A percentile compares a stretch with the other conserved stretches of the same genome.
Evolutionary conservation across 1,284 basidiomycete species (phyloP).

Genomic region (Leucoagaricus sp.): DNA sequence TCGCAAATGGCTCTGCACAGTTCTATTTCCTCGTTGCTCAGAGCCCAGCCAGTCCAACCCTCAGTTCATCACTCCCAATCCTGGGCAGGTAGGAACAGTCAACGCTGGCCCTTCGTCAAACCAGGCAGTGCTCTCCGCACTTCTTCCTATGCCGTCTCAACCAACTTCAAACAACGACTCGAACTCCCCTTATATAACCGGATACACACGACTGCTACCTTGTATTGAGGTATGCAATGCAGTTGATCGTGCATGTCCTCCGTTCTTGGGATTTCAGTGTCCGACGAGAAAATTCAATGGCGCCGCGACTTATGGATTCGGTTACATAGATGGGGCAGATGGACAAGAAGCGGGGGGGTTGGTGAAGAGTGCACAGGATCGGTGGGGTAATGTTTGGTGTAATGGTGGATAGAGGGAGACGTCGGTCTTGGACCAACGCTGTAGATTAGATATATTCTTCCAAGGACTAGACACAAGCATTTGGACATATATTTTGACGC

Average conservation of each 20-base stretch:
- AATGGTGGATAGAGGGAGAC: constrained; percentile 41
- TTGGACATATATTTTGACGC: not conserved
- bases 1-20: constrained; percentile 76
- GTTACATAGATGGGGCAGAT: constrained; percentile 61
- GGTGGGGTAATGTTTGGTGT: constrained; percentile 84
- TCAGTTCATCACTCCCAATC: constrained; percentile 29
- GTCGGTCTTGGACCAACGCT: not conserved
- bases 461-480: not conserved
- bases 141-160: constrained; percentile 40
- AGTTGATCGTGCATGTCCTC: constrained; percentile 77
- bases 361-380: constrained; percentile 61
- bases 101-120: constrained; percentile 25
- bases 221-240: constrained; percentile 78
- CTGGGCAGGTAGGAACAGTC: constrained; percentile 11
- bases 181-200: constrained; percentile 43
- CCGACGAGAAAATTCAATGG: constrained; percentile 68
- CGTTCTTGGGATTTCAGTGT: constrained; percentile 72
- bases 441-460: no score
- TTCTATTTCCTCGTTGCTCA: constrained; percentile 73
- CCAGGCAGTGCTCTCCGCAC: constrained; percentile 44
- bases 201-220: constrained; percentile 69
- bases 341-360: constrained; percentile 46
- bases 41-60: constrained; percentile 43
- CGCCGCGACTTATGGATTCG: constrained; percentile 72
- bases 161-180: constrained; percentile 46